These are phyloP conservation scores for Pseudocercospora cruenta DNA, from an alignment of 2,329 filamentous ascomycete genomes.

Conservation along the genomic window DNA sequence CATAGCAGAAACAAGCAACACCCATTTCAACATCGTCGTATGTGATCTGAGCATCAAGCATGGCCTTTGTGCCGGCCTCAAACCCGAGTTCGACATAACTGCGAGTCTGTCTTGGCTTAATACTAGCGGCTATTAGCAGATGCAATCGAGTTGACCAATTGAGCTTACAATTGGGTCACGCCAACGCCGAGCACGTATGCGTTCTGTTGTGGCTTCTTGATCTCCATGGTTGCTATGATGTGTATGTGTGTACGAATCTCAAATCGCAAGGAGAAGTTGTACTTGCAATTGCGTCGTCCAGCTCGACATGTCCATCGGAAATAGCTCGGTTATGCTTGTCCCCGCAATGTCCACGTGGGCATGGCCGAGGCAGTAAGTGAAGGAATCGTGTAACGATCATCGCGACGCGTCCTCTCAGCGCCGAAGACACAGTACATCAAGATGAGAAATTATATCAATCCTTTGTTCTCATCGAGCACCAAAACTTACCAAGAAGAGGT, in stretches of 20 bases:
- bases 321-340: constrained; percentile 1
- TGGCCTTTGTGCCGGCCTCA: constrained; percentile 86
- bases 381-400: neutral
- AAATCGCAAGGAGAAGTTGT: neutral
- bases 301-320: constrained; percentile 12
- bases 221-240: constrained; percentile 23
- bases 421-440: neutral
- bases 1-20: constrained; percentile 95
- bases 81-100: constrained; percentile 95
- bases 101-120: constrained; percentile 91
- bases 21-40: constrained; percentile 97
- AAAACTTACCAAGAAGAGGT: neutral
- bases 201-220: constrained; percentile 41
- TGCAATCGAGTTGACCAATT: neutral
- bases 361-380: constrained; percentile 2
- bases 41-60: constrained; percentile 82
- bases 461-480: neutral
- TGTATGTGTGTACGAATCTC: neutral
- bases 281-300: constrained; percentile 13
- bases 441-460: neutral
- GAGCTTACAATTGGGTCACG: constrained; percentile 81
- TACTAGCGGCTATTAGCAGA: constrained; percentile 44
- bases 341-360: neutral
- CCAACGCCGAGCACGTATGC: constrained; percentile 93
- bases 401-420: neutral